A percentile compares a stretch with the other conserved stretches of the same genome.
Evolutionary conservation across 768 basidiomycete genomes (phyloP).

Genomic region (Podaxis carcinomalis): DNA sequence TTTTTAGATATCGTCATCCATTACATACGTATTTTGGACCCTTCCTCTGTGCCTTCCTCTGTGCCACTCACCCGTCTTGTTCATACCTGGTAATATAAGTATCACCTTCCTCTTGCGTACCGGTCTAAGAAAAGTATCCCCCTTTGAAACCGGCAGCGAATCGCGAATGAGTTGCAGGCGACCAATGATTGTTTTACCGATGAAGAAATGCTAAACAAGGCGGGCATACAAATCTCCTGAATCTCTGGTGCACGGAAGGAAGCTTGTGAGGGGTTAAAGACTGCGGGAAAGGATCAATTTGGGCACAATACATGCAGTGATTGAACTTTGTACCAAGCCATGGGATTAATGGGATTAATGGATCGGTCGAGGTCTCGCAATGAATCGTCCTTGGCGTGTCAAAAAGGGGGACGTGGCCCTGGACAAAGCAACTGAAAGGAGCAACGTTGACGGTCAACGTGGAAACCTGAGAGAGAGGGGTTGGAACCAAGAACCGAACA

Average conservation of each 20-base stretch:
- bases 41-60: background rate
- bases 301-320: too few species aligned
- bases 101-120: background rate
- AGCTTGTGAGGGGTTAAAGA: too few species aligned
- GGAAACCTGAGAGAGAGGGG: background rate
- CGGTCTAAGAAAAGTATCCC: too few species aligned
- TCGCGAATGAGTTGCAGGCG: background rate
- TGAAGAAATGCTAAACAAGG: too few species aligned
- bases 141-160: background rate
- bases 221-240: too few species aligned
- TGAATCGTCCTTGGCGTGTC: background rate
- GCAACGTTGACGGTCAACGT: background rate
- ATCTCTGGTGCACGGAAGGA: too few species aligned
- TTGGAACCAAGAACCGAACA: background rate
- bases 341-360: background rate
- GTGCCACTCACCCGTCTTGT: background rate
- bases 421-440: background rate
- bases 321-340: background rate
- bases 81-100: conserved; percentile 9
- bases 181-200: too few species aligned
- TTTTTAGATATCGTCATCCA: background rate
- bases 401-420: background rate
- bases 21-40: background rate
- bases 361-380: background rate
- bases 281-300: too few species aligned